phyloP scores from a whole-genome alignment of 176 grass and related monocot genomes.

The Rhynchospora tenuis region DNA sequence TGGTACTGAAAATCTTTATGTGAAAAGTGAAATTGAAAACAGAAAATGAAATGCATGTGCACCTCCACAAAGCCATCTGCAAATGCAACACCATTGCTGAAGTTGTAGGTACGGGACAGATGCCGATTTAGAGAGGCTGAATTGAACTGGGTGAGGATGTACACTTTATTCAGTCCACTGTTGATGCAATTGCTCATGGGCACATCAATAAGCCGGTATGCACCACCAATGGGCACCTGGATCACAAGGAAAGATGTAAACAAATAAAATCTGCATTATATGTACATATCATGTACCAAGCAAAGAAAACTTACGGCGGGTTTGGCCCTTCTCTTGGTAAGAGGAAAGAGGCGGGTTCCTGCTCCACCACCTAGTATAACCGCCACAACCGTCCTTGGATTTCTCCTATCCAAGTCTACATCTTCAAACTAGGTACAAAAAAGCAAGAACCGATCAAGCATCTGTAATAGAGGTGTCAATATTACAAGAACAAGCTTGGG shows the following conservation, averaged over 20 bases:
- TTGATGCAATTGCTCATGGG: constrained; percentile 99
- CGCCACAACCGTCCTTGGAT: constrained; percentile 67
- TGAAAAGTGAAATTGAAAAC: neutral
- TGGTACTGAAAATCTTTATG: neutral
- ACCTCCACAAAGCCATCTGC: constrained; percentile 87
- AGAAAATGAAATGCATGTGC: neutral
- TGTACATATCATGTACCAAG: neutral
- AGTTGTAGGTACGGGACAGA: constrained; percentile 67
- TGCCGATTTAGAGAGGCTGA: constrained; percentile 79
- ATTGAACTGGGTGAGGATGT: constrained; percentile 94
- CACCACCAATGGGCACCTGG: constrained; percentile 83
- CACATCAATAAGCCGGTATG: constrained; percentile 87
- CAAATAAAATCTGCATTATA: neutral
- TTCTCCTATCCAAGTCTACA: constrained; percentile 10
- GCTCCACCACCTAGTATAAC: constrained; percentile 84
- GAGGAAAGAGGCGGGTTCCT: constrained; percentile 79
- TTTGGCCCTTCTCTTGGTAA: constrained; percentile 85
- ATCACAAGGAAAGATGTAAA: neutral
- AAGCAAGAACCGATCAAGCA: neutral
- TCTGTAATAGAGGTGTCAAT: neutral
- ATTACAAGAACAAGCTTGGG: neutral
- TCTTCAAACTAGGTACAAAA: constrained; percentile 45
- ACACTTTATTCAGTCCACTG: constrained; percentile 86
- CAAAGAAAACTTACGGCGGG: constrained; percentile 53
- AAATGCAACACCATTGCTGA: constrained; percentile 50